These are phyloP conservation scores for Rutstroemia sydowiana DNA, from an alignment of 2,329 filamentous ascomycete species.

Conservation along the genomic window DNA sequence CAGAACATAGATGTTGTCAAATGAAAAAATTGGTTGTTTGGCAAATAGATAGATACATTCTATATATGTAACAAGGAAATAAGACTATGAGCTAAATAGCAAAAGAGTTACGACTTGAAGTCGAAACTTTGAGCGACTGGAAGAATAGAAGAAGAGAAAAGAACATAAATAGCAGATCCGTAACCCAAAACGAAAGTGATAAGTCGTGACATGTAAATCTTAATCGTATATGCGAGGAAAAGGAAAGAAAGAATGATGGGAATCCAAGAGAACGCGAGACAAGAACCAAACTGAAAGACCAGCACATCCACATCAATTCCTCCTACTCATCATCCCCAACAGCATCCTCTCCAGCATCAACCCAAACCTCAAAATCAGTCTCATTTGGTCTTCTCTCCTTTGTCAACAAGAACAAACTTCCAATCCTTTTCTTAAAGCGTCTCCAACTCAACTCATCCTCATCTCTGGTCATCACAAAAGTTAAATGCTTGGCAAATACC, in stretches of 20 bases:
- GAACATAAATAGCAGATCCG: neutral
- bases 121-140: neutral
- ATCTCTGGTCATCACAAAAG: neutral
- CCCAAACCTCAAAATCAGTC: slow-evolving; percentile 1
- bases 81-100: no score
- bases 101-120: neutral
- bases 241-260: neutral
- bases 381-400: neutral
- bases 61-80: no score
- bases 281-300: no score
- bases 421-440: slow-evolving; percentile 1
- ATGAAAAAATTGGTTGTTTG: no score
- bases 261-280: neutral
- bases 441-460: neutral
- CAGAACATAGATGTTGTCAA: no score
- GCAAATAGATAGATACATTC: no score
- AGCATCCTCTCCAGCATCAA: neutral
- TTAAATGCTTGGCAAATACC: neutral
- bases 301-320: neutral
- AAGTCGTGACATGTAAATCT: neutral
- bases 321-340: no score
- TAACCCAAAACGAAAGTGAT: neutral
- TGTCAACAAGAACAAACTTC: neutral
- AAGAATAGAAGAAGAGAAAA: neutral
- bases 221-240: neutral